Percentiles rank a stretch among this genome's conserved stretches.
Evolutionary conservation across 306 rosid species (phyloP).

Genomic region (Abrus pulchellus): DNA sequence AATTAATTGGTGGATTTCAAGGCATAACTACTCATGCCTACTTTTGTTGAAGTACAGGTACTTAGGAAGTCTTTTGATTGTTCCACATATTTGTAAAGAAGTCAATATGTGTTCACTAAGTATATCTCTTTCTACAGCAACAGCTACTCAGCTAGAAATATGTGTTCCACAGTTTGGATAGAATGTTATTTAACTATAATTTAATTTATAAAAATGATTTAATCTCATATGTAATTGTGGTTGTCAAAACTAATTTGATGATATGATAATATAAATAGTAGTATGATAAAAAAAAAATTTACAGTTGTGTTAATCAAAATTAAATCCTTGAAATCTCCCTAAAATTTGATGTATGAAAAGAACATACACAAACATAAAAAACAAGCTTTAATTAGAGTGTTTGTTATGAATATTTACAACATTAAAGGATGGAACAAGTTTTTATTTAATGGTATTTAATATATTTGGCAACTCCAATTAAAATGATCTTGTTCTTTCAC

Average conservation of each 20-base stretch:
- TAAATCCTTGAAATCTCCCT: background rate
- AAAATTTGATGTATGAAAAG: no score
- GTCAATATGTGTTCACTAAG: no score
- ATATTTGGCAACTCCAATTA: no score
- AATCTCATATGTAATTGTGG: background rate
- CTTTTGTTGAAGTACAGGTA: slow-evolving; percentile 6
- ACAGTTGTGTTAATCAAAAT: background rate
- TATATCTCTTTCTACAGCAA: no score
- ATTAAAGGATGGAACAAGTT: no score
- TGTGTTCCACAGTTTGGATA: no score
- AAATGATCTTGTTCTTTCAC: no score
- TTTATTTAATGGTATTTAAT: no score
- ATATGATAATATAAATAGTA: background rate
- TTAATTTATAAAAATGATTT: background rate
- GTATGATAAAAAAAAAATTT: background rate
- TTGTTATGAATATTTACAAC: no score
- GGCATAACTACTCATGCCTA: slow-evolving; percentile 49
- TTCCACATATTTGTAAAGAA: background rate
- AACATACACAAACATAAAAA: no score
- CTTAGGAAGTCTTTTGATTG: slow-evolving; percentile 22
- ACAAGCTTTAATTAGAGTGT: no score
- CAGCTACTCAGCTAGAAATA: no score
- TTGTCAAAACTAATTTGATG: background rate
- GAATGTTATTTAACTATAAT: background rate
- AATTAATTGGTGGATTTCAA: slow-evolving; percentile 22